Conservation (phyloP, 192 early-diverging fungal genomes). For the Coemansia interrupta region DNA sequence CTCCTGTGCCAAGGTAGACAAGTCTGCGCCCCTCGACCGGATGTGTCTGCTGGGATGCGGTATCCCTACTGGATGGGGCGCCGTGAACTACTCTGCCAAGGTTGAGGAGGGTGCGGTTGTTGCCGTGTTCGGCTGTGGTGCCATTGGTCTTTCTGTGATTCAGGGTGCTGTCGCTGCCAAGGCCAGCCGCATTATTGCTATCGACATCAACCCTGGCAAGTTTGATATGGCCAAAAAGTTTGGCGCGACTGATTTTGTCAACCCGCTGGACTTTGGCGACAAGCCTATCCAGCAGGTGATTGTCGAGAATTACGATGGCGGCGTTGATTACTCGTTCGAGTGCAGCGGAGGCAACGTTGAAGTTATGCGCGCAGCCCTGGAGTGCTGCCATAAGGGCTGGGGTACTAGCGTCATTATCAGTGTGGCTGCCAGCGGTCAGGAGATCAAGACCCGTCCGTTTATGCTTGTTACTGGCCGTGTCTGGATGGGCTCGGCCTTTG, state of each 20-base stretch:
- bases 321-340: conserved; percentile 95
- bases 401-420: conserved; percentile 87
- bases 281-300: conserved; percentile 78
- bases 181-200: conserved; percentile 76
- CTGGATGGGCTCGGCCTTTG: conserved; percentile 96
- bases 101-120: conserved; percentile 71
- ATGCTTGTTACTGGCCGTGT: conserved; percentile 93
- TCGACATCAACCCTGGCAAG: conserved; percentile 88
- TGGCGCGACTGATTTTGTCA: conserved; percentile 86
- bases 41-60: conserved; percentile 93
- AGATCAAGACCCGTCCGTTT: conserved; percentile 92
- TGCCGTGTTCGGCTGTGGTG: conserved; percentile 94
- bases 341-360: conserved; percentile 85
- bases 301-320: conserved; percentile 90
- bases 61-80: conserved; percentile 95
- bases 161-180: conserved; percentile 74
- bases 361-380: conserved; percentile 93
- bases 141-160: conserved; percentile 86
- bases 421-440: conserved; percentile 88
- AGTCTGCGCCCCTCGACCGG: conserved; percentile 75
- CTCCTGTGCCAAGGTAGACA: conserved; percentile 83
- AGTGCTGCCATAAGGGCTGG: conserved; percentile 92
- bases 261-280: conserved; percentile 76
- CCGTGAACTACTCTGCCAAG: conserved; percentile 89
- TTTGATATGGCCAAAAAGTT: conserved; percentile 74